phyloP scores from a whole-genome alignment of 345 rosid species.

The Eutrema heterophyllum region DNA sequence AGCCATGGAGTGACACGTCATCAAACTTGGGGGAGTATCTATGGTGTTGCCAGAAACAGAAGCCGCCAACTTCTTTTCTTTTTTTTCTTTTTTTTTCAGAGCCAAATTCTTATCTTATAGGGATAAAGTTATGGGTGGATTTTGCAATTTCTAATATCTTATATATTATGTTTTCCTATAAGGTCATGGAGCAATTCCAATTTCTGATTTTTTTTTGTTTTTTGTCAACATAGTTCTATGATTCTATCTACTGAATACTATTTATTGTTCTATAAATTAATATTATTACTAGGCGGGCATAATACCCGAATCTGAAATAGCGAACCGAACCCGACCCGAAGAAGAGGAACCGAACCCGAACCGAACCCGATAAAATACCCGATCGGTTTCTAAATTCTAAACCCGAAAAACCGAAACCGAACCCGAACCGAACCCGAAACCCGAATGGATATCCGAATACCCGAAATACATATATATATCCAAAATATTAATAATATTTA shows the following conservation, averaged over 20 bases:
- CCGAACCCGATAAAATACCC: too few species aligned
- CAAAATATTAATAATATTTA: too few species aligned
- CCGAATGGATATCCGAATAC: too few species aligned
- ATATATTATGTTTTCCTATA: not conserved
- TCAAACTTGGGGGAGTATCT: slow-evolving; percentile 5
- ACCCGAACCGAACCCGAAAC: too few species aligned
- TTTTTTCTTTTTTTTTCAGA: not conserved
- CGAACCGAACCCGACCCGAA: too few species aligned
- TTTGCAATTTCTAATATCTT: not conserved
- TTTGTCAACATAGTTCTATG: not conserved
- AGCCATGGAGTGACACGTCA: slow-evolving; percentile 21
- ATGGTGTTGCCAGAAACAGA: slow-evolving; percentile 25
- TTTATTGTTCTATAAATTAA: not conserved
- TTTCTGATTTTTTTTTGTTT: not conserved
- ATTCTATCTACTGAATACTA: not conserved
- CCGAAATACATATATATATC: too few species aligned
- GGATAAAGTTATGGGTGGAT: not conserved
- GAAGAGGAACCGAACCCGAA: too few species aligned
- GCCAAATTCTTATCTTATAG: not conserved
- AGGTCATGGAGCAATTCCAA: not conserved
- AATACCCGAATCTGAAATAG: too few species aligned
- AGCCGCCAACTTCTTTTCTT: slow-evolving; percentile 23
- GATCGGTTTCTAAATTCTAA: too few species aligned
- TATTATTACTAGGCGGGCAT: not conserved
- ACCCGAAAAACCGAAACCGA: too few species aligned